Evolutionary conservation across 2,329 filamentous ascomycete genomes (phyloP), one percentile per base, ranked within the genome.

Genomic region (Madurella mycetomatis): DNA sequence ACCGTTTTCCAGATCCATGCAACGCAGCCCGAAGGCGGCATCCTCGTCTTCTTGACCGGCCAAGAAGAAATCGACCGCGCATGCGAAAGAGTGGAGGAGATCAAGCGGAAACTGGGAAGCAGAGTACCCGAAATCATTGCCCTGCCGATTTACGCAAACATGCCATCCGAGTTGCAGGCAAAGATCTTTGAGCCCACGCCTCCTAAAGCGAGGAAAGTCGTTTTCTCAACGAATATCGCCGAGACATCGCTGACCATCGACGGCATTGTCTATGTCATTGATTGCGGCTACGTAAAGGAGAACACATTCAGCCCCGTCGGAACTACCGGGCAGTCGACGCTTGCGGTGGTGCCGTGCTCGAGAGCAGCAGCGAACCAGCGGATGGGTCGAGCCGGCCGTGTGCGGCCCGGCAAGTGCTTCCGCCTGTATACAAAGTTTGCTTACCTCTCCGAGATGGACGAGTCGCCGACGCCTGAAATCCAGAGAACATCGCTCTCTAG

Each of bases 121-220:
- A 87, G 91, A 40, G 84, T 94, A 30, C 88, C 87, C 17, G 92
- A 96, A 67, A 80, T 99, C 49, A 84, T 97, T 18, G 87, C 96
- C 5, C 90, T 88, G 66, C 94, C 94, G 2, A 95, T 99, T 53
- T 99, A 99, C 67, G 89, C 91, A 65, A 96, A 95, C 65, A 73
- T 99, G 40, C 92, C 92, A 0, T 91, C 90, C 0, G 92, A 97
- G 55, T 74, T 95, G 1, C 94, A 99, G 68, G 83, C 87, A 46
- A 92, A 92, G 68, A 96, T 97, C 61, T 99, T 99, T 65, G 90
- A 96, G 64, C 91, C 92, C 0, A 95, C 92, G 0, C 92, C 94
- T 0, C 83, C 87, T 0, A 86, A 86, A 16, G 86, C 88, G 0
- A 82, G 94, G 30, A 99, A 97, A 68, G 90, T 97, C 0, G 90